Evolutionary conservation across 768 basidiomycete genomes (phyloP).

Genomic region (Mycena latifolia): DNA sequence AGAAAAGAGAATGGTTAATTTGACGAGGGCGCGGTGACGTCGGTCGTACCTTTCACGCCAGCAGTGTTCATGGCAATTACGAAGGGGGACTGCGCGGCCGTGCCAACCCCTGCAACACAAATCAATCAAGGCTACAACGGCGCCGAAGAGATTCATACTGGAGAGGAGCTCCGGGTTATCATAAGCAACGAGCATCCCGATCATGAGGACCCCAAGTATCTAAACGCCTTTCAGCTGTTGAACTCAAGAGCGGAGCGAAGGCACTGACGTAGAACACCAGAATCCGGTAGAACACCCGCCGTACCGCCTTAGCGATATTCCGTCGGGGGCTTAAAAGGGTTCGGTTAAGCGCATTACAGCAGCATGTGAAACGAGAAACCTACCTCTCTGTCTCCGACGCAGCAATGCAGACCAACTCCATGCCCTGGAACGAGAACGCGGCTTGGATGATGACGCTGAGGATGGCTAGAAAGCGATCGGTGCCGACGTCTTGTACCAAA

Average conservation of each 20-base stretch:
- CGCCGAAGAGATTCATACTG: slow-evolving; percentile 35
- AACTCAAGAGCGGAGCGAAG: background rate
- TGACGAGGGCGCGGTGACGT: slow-evolving; percentile 29
- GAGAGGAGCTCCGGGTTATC: slow-evolving; percentile 67
- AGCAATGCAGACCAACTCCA: slow-evolving; percentile 78
- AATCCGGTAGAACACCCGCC: slow-evolving; percentile 85
- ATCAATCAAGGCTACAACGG: background rate
- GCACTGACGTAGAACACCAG: slow-evolving; percentile 71
- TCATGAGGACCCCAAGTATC: slow-evolving; percentile 78
- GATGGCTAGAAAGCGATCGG: slow-evolving; percentile 61
- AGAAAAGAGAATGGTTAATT: background rate
- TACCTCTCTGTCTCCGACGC: slow-evolving; percentile 75
- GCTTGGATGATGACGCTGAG: slow-evolving; percentile 61
- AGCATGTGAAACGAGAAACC: no score
- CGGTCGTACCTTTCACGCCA: slow-evolving; percentile 68
- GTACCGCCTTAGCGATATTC: slow-evolving; percentile 82
- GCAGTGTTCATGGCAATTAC: slow-evolving; percentile 84
- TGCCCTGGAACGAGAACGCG: slow-evolving; percentile 83
- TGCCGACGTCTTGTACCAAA: slow-evolving; percentile 56
- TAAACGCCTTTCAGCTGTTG: slow-evolving; percentile 36
- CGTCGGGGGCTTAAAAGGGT: slow-evolving; percentile 69
- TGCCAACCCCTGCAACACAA: slow-evolving; percentile 55
- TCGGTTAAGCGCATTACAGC: background rate
- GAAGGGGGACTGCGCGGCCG: slow-evolving; percentile 86
- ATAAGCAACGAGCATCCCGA: slow-evolving; percentile 85